A percentile compares a stretch with the other conserved stretches of the same genome.
Evolutionary conservation across 805 yeast genomes (phyloP).

Genomic region (Kluyveromyces starmeri): DNA sequence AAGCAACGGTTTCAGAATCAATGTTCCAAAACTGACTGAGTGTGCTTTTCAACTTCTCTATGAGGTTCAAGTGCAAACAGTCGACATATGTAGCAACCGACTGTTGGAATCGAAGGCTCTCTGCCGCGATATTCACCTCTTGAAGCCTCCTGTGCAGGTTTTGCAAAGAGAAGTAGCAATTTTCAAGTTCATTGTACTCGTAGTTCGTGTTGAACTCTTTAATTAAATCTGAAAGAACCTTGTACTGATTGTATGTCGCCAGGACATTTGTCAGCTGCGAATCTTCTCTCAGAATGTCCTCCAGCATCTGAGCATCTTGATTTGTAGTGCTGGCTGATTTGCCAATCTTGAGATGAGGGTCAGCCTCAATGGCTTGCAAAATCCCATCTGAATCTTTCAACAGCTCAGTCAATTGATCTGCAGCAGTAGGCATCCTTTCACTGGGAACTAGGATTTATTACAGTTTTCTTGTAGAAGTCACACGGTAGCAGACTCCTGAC

Average conservation of each 20-base stretch:
- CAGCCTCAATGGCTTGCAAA: slow-evolving; percentile 10
- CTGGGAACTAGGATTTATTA: too few species aligned
- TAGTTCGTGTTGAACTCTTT: slow-evolving; percentile 24
- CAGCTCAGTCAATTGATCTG: slow-evolving; percentile 2
- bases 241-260: slow-evolving; percentile 14
- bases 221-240: slow-evolving; percentile 16
- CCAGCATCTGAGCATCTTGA: not conserved
- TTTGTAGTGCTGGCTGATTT: not conserved
- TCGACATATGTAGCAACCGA: slow-evolving; percentile 21
- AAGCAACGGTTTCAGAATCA: slow-evolving; percentile 9
- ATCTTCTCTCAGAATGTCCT: slow-evolving; percentile 13
- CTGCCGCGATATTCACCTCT: slow-evolving; percentile 9
- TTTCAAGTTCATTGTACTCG: slow-evolving; percentile 23
- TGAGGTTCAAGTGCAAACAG: slow-evolving; percentile 18
- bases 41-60: slow-evolving; percentile 13
- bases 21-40: slow-evolving; percentile 21
- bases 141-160: slow-evolving; percentile 19
- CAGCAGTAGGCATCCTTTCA: not conserved
- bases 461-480: too few species aligned
- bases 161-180: slow-evolving; percentile 25
- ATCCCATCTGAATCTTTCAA: slow-evolving; percentile 9
- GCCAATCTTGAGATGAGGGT: slow-evolving; percentile 16
- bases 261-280: slow-evolving; percentile 14
- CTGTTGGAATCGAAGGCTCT: slow-evolving; percentile 23
- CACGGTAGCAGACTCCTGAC: too few species aligned